These are phyloP conservation scores for Salix udensis DNA, from an alignment of 345 rosid genomes.

Conservation along the genomic window DNA sequence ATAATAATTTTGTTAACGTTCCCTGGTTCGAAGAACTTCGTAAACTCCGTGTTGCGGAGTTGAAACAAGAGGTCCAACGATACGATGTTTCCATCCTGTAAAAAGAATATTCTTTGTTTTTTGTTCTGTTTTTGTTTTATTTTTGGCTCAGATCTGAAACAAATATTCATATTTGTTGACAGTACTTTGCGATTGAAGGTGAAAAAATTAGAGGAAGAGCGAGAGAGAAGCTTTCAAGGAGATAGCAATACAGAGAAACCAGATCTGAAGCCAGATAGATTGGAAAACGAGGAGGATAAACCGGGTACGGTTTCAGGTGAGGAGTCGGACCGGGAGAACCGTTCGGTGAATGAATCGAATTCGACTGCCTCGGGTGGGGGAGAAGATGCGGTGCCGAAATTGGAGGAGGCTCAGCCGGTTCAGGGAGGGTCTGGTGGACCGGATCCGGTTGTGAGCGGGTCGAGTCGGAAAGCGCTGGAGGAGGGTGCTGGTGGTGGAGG, in stretches of 20 bases:
- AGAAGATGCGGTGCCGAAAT: constrained; percentile 12
- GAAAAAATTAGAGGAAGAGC: constrained; percentile 61
- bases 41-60: constrained; percentile 67
- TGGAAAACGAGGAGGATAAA: constrained; percentile 22
- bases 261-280: constrained; percentile 50
- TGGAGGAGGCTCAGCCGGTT: constrained; percentile 11
- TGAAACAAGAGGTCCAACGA: constrained; percentile 62
- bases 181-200: constrained; percentile 68
- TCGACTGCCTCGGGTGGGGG: constrained; percentile 49
- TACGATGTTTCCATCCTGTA: constrained; percentile 69
- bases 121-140: no score
- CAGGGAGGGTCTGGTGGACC: constrained; percentile 26
- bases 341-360: constrained; percentile 77
- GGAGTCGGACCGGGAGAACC: constrained; percentile 54
- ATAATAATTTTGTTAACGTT: constrained; percentile 7
- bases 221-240: constrained; percentile 33
- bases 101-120: constrained; percentile 10
- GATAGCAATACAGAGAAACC: constrained; percentile 15
- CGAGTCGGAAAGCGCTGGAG: constrained; percentile 29
- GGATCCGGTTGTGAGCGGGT: constrained; percentile 32
- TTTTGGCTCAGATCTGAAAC: neutral
- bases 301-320: constrained; percentile 30
- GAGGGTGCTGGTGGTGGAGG: neutral
- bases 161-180: neutral
- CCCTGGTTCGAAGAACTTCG: constrained; percentile 73